Conservation (phyloP, 2,329 filamentous ascomycete species). For the Fusarium anthophilum region DNA sequence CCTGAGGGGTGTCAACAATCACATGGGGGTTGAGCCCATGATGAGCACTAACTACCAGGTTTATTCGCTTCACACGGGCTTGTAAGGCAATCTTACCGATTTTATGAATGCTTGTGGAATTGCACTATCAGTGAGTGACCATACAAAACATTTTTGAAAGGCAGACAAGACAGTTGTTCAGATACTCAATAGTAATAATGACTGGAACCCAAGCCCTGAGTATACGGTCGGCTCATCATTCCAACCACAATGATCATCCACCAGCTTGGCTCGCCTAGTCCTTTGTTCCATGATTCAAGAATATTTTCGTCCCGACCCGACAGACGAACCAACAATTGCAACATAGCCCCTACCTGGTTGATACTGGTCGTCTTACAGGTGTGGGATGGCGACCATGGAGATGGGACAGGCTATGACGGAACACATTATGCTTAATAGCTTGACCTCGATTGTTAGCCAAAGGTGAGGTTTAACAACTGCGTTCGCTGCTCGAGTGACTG, state of each 20-base stretch:
- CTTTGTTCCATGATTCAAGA: not conserved
- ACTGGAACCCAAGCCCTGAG: not conserved
- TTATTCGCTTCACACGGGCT: not conserved
- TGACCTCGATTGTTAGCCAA: not conserved
- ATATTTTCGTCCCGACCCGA: constrained; percentile 9
- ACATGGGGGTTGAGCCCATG: constrained; percentile 9
- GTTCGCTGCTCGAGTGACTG: not conserved
- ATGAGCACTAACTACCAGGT: constrained; percentile 16
- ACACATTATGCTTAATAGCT: not conserved
- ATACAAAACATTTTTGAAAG: constrained; percentile 3
- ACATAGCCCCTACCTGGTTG: constrained; percentile 1
- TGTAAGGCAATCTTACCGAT: not conserved
- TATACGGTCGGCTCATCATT: not conserved
- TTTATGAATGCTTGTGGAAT: not conserved
- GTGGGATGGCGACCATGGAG: not conserved
- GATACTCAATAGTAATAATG: not conserved
- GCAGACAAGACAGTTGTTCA: not conserved
- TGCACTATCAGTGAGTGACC: not conserved
- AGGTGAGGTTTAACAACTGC: not conserved
- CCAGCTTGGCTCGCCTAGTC: not conserved
- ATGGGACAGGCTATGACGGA: not conserved
- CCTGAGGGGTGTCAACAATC: constrained; percentile 20
- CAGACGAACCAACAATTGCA: constrained; percentile 2
- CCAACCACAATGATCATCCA: not conserved
- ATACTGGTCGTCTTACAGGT: not conserved